A percentile compares a stretch with the other conserved stretches of the same genome.
phyloP scores from a whole-genome alignment of 2,329 filamentous ascomycete species.

The Cladorrhinum sp. region DNA sequence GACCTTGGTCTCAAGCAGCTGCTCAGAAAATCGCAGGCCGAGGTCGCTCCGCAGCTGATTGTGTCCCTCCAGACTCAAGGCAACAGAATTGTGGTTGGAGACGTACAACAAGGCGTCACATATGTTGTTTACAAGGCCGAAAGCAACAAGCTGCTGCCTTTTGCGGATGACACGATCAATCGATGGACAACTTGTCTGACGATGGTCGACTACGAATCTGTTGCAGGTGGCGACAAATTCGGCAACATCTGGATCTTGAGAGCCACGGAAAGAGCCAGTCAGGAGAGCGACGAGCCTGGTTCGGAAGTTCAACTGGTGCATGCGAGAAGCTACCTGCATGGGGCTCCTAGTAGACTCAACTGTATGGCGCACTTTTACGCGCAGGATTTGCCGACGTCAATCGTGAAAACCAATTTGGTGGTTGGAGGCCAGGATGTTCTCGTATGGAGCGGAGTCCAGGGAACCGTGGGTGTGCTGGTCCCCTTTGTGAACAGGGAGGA shows the following conservation, averaged over 20 bases:
- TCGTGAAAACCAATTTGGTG: conserved; percentile 85
- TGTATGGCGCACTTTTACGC: conserved; percentile 86
- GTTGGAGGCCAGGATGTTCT: conserved; percentile 89
- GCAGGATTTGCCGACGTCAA: conserved; percentile 87
- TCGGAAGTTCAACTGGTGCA: conserved; percentile 89
- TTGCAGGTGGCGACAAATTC: conserved; percentile 94
- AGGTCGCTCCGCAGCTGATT: conserved; percentile 78
- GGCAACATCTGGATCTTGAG: conserved; percentile 93
- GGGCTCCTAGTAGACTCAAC: conserved; percentile 78
- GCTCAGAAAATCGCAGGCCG: conserved; percentile 83
- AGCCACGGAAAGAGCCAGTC: conserved; percentile 79
- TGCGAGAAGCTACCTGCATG: conserved; percentile 84
- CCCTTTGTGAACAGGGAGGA: conserved; percentile 91
- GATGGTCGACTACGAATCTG: conserved; percentile 97
- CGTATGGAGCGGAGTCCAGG: conserved; percentile 91
- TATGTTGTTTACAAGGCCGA: conserved; percentile 92
- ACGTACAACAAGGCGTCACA: conserved; percentile 87
- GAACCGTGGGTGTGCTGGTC: conserved; percentile 88
- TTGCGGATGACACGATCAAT: conserved; percentile 83
- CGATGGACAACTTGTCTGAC: conserved; percentile 88
- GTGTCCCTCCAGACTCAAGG: conserved; percentile 86
- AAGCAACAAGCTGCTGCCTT: conserved; percentile 88
- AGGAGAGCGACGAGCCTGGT: conserved; percentile 88
- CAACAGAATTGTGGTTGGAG: conserved; percentile 84
- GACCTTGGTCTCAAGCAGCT: conserved; percentile 92